Evolutionary conservation across 2,329 filamentous ascomycete genomes (phyloP).

Genomic region (Aureobasidium pullulans): DNA sequence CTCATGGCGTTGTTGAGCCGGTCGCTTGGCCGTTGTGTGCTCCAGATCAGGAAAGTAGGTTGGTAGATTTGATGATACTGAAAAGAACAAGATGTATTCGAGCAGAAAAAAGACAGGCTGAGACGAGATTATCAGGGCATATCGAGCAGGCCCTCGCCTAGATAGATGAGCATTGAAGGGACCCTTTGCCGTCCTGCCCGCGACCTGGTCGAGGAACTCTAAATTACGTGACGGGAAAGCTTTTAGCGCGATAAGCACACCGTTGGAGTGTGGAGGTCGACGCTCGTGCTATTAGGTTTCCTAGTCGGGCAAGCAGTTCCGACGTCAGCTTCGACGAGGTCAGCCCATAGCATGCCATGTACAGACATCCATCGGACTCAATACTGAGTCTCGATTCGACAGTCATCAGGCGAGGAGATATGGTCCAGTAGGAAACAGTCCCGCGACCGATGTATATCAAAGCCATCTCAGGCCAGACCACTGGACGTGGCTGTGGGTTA

Average conservation of each 20-base stretch:
- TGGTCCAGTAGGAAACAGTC: background rate
- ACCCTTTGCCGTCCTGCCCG: background rate
- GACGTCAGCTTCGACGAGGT: background rate
- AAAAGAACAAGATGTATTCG: background rate
- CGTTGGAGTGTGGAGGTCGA: background rate
- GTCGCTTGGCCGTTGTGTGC: background rate
- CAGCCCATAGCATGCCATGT: background rate
- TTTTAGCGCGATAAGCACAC: conserved; percentile 8
- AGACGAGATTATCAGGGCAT: background rate
- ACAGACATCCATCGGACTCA: background rate
- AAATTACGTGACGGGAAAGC: conserved; percentile 12
- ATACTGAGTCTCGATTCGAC: background rate
- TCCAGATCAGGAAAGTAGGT: background rate
- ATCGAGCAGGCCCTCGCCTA: background rate
- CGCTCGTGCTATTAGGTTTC: background rate
- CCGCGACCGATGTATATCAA: background rate
- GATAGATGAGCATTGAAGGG: conserved; percentile 1
- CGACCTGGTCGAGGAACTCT: conserved; percentile 5
- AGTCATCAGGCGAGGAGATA: background rate
- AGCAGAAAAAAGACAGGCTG: background rate
- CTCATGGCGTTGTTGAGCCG: conserved; percentile 1
- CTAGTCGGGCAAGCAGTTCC: conserved; percentile 3
- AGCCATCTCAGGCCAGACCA: background rate
- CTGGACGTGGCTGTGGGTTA: background rate
- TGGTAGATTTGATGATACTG: background rate